Evolutionary conservation across 345 rosid genomes (phyloP).

Genomic region (Conringia planisiliqua): DNA sequence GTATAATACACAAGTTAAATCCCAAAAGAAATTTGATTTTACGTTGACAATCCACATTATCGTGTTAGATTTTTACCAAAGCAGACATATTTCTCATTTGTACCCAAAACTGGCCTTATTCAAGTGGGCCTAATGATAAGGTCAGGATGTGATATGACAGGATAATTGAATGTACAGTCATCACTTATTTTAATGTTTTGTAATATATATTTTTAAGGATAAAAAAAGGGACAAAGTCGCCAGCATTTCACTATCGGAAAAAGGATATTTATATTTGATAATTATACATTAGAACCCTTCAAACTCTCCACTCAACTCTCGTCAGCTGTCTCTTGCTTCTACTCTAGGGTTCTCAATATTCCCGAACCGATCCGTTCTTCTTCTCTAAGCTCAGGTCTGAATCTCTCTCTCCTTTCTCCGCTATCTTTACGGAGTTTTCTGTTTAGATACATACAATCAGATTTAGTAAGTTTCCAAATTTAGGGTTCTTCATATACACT

Average conservation of each 20-base stretch:
- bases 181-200: neutral
- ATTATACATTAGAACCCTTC: constrained; percentile 22
- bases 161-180: constrained; percentile 26
- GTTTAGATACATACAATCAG: neutral
- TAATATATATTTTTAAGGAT: neutral
- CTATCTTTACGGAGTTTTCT: neutral
- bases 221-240: neutral
- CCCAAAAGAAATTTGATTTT: no score
- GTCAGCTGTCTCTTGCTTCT: constrained; percentile 25
- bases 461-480: neutral
- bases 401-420: neutral
- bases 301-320: constrained; percentile 30
- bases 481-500: neutral
- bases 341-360: constrained; percentile 14
- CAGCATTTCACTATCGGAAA: constrained; percentile 16
- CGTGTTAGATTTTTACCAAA: neutral
- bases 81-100: neutral
- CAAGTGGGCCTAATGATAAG: constrained; percentile 13
- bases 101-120: neutral
- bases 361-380: constrained; percentile 11
- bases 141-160: constrained; percentile 9
- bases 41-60: neutral
- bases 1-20: no score
- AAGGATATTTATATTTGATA: constrained; percentile 18
- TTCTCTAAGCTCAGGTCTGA: constrained; percentile 21